phyloP scores from a whole-genome alignment of 345 rosid genomes.

The Passiflora organensis region DNA sequence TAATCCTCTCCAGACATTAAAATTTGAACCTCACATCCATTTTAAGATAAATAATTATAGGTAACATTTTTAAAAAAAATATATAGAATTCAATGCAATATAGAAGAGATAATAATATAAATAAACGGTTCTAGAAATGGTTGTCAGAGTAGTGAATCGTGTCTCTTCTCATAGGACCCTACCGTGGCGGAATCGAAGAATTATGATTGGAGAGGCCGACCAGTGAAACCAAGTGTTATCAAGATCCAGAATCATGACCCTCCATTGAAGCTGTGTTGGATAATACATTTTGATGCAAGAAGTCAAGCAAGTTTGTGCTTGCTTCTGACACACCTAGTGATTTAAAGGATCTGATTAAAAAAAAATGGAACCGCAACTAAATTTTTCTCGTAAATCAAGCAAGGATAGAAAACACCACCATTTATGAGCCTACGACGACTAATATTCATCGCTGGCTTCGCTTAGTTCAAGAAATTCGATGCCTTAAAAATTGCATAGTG shows the following conservation, averaged over 20 bases:
- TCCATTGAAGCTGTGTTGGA: conserved; percentile 5
- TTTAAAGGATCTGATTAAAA: conserved; percentile 16
- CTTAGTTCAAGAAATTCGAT: no score
- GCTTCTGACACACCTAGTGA: conserved; percentile 9
- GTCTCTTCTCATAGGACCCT: conserved; percentile 22
- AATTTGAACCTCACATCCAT: no score
- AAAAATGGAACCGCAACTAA: no score
- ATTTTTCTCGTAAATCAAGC: no score
- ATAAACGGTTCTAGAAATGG: neutral
- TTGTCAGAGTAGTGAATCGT: conserved; percentile 13
- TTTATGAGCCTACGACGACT: no score
- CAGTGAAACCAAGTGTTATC: conserved; percentile 15
- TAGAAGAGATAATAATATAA: neutral
- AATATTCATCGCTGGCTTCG: no score
- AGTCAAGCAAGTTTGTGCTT: conserved; percentile 8
- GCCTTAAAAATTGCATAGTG: no score
- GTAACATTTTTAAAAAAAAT: no score
- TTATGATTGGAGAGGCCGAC: conserved; percentile 28
- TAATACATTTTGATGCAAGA: neutral
- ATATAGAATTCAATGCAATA: no score
- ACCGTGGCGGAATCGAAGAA: neutral
- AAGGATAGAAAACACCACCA: no score
- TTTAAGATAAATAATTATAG: no score
- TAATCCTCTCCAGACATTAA: no score
- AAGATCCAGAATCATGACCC: conserved; percentile 17